These are phyloP conservation scores for Umbelopsis sp. DNA, from an alignment of 371 early-diverging fungal genomes.

Conservation along the genomic window DNA sequence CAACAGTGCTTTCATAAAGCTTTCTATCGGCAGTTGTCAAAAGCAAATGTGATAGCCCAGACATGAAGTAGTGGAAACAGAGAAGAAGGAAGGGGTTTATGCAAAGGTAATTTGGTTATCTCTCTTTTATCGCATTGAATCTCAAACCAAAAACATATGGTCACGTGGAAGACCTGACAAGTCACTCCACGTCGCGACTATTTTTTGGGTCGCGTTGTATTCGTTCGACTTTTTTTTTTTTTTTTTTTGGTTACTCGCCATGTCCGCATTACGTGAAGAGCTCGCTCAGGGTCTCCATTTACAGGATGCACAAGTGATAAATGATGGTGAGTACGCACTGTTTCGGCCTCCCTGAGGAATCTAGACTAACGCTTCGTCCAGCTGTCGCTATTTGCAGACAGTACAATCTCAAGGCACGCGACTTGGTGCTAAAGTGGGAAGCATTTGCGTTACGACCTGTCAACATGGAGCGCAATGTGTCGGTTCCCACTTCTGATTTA, in stretches of 20 bases:
- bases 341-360: too few species aligned
- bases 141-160: not conserved
- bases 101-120: not conserved
- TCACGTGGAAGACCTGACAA: not conserved
- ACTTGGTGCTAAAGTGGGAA: conserved; percentile 53
- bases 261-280: conserved; percentile 15
- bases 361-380: not conserved
- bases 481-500: conserved; percentile 35
- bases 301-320: not conserved
- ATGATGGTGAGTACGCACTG: not conserved
- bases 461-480: conserved; percentile 20
- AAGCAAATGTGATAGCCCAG: conserved; percentile 36
- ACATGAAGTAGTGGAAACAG: conserved; percentile 22
- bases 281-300: not conserved
- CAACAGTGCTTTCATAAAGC: conserved; percentile 23
- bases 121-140: not conserved
- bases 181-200: too few species aligned
- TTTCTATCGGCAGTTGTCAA: conserved; percentile 25
- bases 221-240: not conserved
- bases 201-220: not conserved
- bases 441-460: conserved; percentile 37
- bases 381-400: conserved; percentile 34
- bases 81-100: conserved; percentile 7
- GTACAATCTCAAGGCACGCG: conserved; percentile 39
- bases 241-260: not conserved